phyloP scores from a whole-genome alignment of 2,329 filamentous ascomycete species.

The Metarhizium rileyi region DNA sequence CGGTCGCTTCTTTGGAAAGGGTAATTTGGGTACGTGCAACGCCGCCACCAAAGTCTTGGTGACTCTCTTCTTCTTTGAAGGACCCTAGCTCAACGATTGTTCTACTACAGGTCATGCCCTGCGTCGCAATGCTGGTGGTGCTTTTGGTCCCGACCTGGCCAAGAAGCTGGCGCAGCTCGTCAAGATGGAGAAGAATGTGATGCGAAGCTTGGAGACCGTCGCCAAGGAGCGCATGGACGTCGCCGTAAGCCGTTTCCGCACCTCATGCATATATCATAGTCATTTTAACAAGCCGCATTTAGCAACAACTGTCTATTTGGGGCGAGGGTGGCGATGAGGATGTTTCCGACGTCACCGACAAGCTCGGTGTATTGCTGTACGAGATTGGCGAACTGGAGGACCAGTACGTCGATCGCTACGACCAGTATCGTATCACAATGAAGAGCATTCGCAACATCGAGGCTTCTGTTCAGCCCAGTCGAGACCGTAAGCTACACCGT shows the following conservation, averaged over 20 bases:
- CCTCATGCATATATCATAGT: background rate
- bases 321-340: slow-evolving; percentile 93
- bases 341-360: slow-evolving; percentile 97
- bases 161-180: slow-evolving; percentile 97
- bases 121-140: slow-evolving; percentile 64
- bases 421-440: slow-evolving; percentile 98
- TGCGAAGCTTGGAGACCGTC: slow-evolving; percentile 95
- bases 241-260: slow-evolving; percentile 56
- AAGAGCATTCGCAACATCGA: slow-evolving; percentile 99
- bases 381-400: slow-evolving; percentile 98
- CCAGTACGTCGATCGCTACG: slow-evolving; percentile 96
- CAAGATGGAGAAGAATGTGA: slow-evolving; percentile 99
- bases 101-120: slow-evolving; percentile 48
- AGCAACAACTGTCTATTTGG: slow-evolving; percentile 99
- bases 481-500: slow-evolving; percentile 64
- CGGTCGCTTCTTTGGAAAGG: slow-evolving; percentile 77
- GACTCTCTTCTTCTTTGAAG: background rate
- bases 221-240: slow-evolving; percentile 97
- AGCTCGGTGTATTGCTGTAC: slow-evolving; percentile 94
- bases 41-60: background rate
- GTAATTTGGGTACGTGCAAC: slow-evolving; percentile 66
- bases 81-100: background rate
- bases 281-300: background rate
- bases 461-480: slow-evolving; percentile 92
- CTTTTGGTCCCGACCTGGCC: slow-evolving; percentile 76